Evolutionary conservation across 2,329 filamentous ascomycete genomes (phyloP).

Genomic region (Helminthosporium solani): DNA sequence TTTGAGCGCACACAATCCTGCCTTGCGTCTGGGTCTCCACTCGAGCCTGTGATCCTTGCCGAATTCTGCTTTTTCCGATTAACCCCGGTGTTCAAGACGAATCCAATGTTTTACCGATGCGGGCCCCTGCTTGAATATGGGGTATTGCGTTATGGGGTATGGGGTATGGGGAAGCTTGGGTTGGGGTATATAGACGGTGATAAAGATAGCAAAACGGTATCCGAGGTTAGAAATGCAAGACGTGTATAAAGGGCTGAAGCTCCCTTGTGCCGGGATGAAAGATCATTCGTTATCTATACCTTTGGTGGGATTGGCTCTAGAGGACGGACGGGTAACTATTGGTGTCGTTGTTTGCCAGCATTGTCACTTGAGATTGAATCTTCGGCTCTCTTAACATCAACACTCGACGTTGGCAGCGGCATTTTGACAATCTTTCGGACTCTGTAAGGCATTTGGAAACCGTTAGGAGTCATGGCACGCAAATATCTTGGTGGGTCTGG

Average conservation of each 20-base stretch:
- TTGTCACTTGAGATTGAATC: too few species aligned
- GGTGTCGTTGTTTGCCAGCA: too few species aligned
- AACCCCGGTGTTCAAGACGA: background rate
- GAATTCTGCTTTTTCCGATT: too few species aligned
- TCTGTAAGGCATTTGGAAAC: background rate
- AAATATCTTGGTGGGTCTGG: constrained; percentile 55
- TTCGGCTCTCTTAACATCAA: too few species aligned
- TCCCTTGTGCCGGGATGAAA: too few species aligned
- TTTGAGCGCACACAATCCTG: background rate
- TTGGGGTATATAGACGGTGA: background rate
- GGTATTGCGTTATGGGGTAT: constrained; percentile 1
- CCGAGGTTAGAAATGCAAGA: background rate
- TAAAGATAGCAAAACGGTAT: background rate
- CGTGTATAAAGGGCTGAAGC: too few species aligned
- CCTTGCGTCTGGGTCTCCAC: too few species aligned
- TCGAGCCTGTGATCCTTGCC: background rate
- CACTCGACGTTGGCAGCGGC: background rate
- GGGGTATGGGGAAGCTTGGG: background rate
- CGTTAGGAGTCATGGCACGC: constrained; percentile 40
- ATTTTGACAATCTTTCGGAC: background rate
- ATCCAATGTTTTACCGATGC: background rate
- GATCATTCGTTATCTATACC: too few species aligned
- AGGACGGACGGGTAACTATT: too few species aligned
- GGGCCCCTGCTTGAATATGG: background rate
- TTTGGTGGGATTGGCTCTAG: too few species aligned